A percentile compares a stretch with the other conserved stretches of the same genome.
These are phyloP conservation scores for Fusarium mundagurra DNA, from an alignment of 2,329 filamentous ascomycete genomes.

Conservation along the genomic window DNA sequence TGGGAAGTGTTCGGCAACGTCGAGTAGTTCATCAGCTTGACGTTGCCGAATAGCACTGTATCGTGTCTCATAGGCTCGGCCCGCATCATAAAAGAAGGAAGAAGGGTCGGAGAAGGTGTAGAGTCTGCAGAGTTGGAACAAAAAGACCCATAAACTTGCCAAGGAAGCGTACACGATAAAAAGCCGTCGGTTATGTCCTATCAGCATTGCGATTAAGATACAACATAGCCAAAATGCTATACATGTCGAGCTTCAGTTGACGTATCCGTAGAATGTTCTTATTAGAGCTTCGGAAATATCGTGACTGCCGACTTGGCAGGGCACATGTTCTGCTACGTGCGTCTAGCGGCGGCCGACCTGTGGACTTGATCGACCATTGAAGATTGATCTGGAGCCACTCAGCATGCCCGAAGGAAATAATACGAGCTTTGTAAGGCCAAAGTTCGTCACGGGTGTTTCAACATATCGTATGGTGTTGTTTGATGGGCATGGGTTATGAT, in stretches of 20 bases:
- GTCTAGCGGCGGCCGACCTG: neutral
- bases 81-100: constrained; percentile 40
- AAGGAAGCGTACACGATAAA: neutral
- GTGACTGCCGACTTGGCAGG: neutral
- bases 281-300: neutral
- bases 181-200: neutral
- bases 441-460: neutral
- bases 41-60: constrained; percentile 39
- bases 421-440: neutral
- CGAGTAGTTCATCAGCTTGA: constrained; percentile 39
- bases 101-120: constrained; percentile 41
- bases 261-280: neutral
- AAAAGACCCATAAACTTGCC: constrained; percentile 24
- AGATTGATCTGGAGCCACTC: neutral
- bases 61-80: constrained; percentile 35
- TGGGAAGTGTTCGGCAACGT: neutral
- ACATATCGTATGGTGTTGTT: neutral
- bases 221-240: no score
- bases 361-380: neutral
- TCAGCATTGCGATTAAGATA: neutral
- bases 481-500: neutral
- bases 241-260: rapidly evolving
- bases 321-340: neutral
- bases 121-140: constrained; percentile 35
- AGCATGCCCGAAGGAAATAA: neutral